These are phyloP conservation scores for Strigomonas culicis DNA, from an alignment of 208 protist species.

Conservation along the genomic window DNA sequence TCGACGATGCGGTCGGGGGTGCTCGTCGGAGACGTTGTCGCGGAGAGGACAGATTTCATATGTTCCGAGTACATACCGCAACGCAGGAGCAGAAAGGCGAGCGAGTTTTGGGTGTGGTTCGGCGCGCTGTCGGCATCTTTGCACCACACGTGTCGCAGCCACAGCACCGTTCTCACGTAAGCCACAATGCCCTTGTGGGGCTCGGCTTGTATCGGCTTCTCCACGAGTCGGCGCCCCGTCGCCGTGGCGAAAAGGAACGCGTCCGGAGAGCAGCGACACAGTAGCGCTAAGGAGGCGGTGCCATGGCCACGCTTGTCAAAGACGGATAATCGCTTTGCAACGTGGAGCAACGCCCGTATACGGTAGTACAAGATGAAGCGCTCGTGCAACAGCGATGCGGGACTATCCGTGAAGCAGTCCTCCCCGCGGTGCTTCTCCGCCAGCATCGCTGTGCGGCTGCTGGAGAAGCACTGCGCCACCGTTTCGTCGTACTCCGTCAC, in stretches of 20 bases:
- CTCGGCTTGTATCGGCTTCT: not conserved
- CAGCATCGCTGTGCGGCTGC: slow-evolving; percentile 37
- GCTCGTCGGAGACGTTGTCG: not conserved
- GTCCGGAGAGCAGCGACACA: not conserved
- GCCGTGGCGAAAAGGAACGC: not conserved
- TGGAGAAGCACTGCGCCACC: slow-evolving; percentile 75
- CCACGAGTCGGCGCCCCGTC: not conserved
- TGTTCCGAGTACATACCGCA: not conserved
- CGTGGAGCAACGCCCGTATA: not conserved
- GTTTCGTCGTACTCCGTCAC: slow-evolving; percentile 55
- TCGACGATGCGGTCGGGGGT: not conserved
- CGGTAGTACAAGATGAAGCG: slow-evolving; percentile 2
- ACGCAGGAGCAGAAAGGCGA: not conserved
- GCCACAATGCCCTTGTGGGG: not conserved
- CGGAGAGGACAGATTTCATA: not conserved
- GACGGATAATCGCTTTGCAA: not conserved
- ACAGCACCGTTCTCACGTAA: not conserved
- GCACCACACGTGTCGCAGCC: not conserved
- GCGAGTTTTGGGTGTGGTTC: not conserved
- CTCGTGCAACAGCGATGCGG: slow-evolving; percentile 4
- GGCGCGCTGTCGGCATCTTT: not conserved
- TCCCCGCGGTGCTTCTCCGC: slow-evolving; percentile 27
- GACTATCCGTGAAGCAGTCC: not conserved
- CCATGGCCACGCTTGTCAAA: not conserved
- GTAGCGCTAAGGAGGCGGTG: not conserved